Conservation (phyloP, 371 early-diverging fungal species). For the Phascolomyces articulosus region DNA sequence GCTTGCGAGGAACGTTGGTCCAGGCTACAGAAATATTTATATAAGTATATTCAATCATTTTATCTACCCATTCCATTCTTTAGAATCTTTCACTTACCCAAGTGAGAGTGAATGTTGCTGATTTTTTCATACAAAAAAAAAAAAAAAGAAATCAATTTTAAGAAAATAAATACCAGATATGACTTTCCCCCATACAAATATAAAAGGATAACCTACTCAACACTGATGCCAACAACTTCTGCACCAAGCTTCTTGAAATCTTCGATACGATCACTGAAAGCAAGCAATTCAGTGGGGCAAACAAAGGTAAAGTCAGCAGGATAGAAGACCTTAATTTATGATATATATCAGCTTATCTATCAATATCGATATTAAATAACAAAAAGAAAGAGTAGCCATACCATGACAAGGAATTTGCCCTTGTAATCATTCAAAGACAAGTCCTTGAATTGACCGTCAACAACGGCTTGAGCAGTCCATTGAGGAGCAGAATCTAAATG, state of each 20-base stretch:
- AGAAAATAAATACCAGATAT: background rate
- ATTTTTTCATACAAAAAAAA: no score
- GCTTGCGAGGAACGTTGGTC: conserved; percentile 60
- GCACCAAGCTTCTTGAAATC: conserved; percentile 72
- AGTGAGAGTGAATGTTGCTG: conserved; percentile 51
- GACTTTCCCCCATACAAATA: conserved; percentile 7
- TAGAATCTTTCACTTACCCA: no score
- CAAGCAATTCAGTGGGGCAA: conserved; percentile 73
- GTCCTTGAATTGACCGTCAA: conserved; percentile 74
- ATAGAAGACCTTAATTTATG: conserved; percentile 34
- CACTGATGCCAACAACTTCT: conserved; percentile 82
- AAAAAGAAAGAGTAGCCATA: no score
- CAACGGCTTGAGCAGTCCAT: conserved; percentile 72
- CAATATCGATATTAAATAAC: no score
- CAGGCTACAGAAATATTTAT: conserved; percentile 38
- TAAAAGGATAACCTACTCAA: conserved; percentile 63
- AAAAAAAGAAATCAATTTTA: background rate
- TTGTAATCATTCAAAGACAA: conserved; percentile 84
- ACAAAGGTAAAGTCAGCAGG: conserved; percentile 58
- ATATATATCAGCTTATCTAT: no score
- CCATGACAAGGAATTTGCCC: conserved; percentile 64
- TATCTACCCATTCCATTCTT: no score
- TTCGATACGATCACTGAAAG: conserved; percentile 62
- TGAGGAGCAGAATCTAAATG: conserved; percentile 69
- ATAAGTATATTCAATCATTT: conserved; percentile 18